Conservation (phyloP, 805 yeast species). For the Lipomyces mesembrius region DNA sequence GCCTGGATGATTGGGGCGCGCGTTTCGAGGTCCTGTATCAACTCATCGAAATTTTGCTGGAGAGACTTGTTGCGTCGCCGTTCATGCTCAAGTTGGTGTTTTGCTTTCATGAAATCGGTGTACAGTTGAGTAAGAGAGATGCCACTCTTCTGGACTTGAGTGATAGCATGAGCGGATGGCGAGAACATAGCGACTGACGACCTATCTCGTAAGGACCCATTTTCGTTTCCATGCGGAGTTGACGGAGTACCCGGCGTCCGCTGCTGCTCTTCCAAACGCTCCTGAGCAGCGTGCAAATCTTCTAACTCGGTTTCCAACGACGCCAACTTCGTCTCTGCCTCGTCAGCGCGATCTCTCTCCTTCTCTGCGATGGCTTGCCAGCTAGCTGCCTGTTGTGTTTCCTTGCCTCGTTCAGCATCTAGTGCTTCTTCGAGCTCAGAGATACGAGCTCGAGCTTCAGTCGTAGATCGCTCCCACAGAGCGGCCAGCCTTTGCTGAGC, state of each 20-base stretch:
- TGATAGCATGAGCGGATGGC: slow-evolving; percentile 62
- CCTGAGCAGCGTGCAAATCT: slow-evolving; percentile 36
- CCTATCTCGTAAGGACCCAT: slow-evolving; percentile 16
- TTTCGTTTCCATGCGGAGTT: slow-evolving; percentile 23
- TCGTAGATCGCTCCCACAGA: slow-evolving; percentile 58
- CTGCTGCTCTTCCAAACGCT: slow-evolving; percentile 18
- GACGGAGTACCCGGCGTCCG: slow-evolving; percentile 26
- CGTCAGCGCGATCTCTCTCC: slow-evolving; percentile 47
- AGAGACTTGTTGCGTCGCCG: slow-evolving; percentile 70
- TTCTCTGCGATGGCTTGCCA: slow-evolving; percentile 49
- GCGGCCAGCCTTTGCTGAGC: slow-evolving; percentile 65
- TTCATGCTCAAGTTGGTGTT: slow-evolving; percentile 70
- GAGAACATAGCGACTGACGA: slow-evolving; percentile 48
- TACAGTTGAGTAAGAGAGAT: slow-evolving; percentile 67
- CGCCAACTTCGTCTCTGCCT: slow-evolving; percentile 49
- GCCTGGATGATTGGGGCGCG: slow-evolving; percentile 77
- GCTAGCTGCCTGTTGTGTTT: slow-evolving; percentile 47
- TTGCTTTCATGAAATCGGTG: slow-evolving; percentile 65
- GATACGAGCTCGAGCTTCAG: slow-evolving; percentile 59
- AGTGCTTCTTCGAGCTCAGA: slow-evolving; percentile 56
- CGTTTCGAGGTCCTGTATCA: slow-evolving; percentile 75
- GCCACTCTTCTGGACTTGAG: slow-evolving; percentile 55
- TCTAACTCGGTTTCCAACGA: slow-evolving; percentile 52
- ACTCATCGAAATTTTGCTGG: slow-evolving; percentile 69
- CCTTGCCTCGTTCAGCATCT: slow-evolving; percentile 50